Evolutionary conservation across 495 filamentous ascomycete genomes (phyloP).

Genomic region (Aspergillus affinis): DNA sequence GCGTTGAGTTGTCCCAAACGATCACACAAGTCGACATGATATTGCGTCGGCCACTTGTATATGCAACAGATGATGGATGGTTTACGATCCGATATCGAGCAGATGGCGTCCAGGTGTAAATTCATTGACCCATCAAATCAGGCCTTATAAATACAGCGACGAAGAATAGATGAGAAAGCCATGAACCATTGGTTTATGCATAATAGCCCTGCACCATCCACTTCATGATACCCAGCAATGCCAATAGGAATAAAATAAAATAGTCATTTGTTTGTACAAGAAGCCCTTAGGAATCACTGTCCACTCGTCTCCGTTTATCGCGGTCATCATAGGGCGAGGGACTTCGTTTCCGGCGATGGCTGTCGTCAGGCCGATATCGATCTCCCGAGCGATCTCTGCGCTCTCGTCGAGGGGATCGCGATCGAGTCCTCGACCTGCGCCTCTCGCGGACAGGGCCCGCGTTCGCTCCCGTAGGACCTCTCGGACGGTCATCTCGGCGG

Average conservation of each 20-base stretch:
- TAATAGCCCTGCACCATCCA: slow-evolving; percentile 10
- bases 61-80: not conserved
- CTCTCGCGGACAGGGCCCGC: slow-evolving; percentile 44
- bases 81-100: not conserved
- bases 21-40: not conserved
- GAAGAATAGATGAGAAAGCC: not conserved
- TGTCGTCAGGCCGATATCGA: slow-evolving; percentile 31
- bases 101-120: not conserved
- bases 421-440: slow-evolving; percentile 36
- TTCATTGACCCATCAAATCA: not conserved
- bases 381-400: slow-evolving; percentile 50
- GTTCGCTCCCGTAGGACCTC: slow-evolving; percentile 51
- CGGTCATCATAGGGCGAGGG: slow-evolving; percentile 61
- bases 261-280: slow-evolving; percentile 9
- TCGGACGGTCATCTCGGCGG: slow-evolving; percentile 37
- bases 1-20: not conserved
- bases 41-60: not conserved
- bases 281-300: slow-evolving; percentile 33
- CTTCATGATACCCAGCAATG: slow-evolving; percentile 24
- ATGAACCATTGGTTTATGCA: not conserved
- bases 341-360: slow-evolving; percentile 60
- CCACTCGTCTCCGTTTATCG: slow-evolving; percentile 68
- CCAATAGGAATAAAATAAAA: slow-evolving; percentile 22
- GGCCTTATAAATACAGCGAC: not conserved
- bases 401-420: slow-evolving; percentile 36